These are phyloP conservation scores for Pholiota molesta DNA, from an alignment of 768 basidiomycete genomes.

Conservation along the genomic window DNA sequence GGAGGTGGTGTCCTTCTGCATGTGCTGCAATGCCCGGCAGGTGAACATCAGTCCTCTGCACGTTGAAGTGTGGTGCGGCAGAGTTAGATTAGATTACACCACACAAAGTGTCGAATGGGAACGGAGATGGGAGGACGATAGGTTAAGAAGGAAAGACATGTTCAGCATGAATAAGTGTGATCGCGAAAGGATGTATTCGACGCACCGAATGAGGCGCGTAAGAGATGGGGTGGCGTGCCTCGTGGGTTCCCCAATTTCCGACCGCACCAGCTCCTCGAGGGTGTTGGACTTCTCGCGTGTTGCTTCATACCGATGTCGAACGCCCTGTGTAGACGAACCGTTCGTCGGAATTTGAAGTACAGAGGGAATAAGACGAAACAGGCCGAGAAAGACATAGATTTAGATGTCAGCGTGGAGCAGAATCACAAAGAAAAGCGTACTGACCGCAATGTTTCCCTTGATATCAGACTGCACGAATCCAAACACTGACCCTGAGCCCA, in stretches of 20 bases:
- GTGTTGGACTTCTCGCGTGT: conserved; percentile 49
- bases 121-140: conserved; percentile 34
- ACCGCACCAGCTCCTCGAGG: conserved; percentile 60
- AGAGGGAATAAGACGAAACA: too few species aligned
- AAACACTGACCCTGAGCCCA: conserved; percentile 66
- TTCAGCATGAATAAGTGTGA: background rate
- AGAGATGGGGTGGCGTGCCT: conserved; percentile 63
- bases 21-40: conserved; percentile 66
- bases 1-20: conserved; percentile 53
- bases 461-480: conserved; percentile 76
- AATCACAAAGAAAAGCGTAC: too few species aligned
- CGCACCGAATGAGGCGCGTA: conserved; percentile 67
- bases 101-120: too few species aligned
- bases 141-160: background rate
- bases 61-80: background rate
- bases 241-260: conserved; percentile 40
- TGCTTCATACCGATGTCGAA: conserved; percentile 56
- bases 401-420: too few species aligned
- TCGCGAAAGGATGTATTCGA: background rate
- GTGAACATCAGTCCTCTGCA: conserved; percentile 69
- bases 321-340: conserved; percentile 47
- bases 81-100: background rate
- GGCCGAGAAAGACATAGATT: conserved; percentile 8
- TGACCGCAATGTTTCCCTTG: conserved; percentile 63
- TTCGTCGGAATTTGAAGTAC: too few species aligned